phyloP scores from a whole-genome alignment of 2,329 filamentous ascomycete genomes.

The Elsinoe batatas region DNA sequence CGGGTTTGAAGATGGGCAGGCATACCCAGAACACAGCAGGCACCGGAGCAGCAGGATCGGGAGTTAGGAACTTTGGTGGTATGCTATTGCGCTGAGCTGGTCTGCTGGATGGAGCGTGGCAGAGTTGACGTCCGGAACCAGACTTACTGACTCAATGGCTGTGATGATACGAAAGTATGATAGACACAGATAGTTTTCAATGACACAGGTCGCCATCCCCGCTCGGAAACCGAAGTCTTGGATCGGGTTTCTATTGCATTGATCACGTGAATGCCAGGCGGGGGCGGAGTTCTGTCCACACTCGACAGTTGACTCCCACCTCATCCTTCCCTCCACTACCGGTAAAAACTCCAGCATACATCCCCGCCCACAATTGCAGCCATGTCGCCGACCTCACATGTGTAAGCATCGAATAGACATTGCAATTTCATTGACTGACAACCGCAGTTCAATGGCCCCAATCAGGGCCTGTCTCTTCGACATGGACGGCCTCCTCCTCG shows the following conservation, averaged over 20 bases:
- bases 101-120: background rate
- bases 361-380: too few species aligned
- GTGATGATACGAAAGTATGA: too few species aligned
- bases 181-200: too few species aligned
- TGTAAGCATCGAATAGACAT: background rate
- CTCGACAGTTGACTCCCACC: background rate
- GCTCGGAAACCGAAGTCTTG: too few species aligned
- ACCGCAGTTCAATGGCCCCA: constrained; percentile 48
- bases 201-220: too few species aligned
- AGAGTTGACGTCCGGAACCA: background rate
- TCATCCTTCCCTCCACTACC: background rate
- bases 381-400: too few species aligned
- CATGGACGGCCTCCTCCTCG: constrained; percentile 93
- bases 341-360: too few species aligned
- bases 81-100: background rate
- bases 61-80: background rate
- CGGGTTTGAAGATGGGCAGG: constrained; percentile 25
- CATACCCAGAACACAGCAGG: background rate
- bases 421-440: background rate
- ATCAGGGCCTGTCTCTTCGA: constrained; percentile 92
- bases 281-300: background rate
- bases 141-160: too few species aligned
- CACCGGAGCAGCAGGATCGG: background rate
- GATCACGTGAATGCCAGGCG: too few species aligned
- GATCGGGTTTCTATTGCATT: too few species aligned